phyloP scores from a whole-genome alignment of 768 basidiomycete genomes.

The Podaxis sp. region DNA sequence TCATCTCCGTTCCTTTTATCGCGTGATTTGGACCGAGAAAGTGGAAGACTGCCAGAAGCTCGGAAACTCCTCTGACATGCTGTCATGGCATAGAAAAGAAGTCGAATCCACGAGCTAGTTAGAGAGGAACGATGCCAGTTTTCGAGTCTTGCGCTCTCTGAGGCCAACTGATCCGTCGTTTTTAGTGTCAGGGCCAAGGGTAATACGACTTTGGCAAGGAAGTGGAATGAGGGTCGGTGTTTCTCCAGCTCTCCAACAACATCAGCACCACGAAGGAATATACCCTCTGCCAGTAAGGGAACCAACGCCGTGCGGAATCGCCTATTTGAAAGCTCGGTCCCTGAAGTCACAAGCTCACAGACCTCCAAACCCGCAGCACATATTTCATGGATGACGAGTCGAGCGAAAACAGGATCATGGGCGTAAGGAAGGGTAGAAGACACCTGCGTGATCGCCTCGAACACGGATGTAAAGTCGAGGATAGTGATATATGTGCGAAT shows the following conservation, averaged over 20 bases:
- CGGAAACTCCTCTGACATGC: conserved; percentile 39
- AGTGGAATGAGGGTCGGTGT: conserved; percentile 49
- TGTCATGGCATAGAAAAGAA: conserved; percentile 54
- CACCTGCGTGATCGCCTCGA: conserved; percentile 46
- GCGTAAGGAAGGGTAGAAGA: conserved; percentile 40
- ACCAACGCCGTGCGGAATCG: conserved; percentile 38
- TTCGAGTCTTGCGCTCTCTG: conserved; percentile 38
- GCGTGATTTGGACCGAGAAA: conserved; percentile 40
- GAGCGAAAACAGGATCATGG: conserved; percentile 48
- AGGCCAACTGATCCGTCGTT: conserved; percentile 39
- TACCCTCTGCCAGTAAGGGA: conserved; percentile 35
- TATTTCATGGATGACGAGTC: conserved; percentile 39
- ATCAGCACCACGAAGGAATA: conserved; percentile 48
- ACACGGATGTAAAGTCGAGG: conserved; percentile 56
- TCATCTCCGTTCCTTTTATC: conserved; percentile 26
- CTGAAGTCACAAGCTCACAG: conserved; percentile 40
- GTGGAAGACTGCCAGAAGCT: conserved; percentile 16
- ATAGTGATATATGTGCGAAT: conserved; percentile 42
- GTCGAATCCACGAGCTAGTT: conserved; percentile 53
- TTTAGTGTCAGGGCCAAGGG: conserved; percentile 55
- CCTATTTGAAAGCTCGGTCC: conserved; percentile 34
- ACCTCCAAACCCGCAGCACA: conserved; percentile 42
- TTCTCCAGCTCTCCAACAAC: conserved; percentile 54
- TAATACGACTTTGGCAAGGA: conserved; percentile 59
- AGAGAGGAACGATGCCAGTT: conserved; percentile 42